phyloP scores from a whole-genome alignment of 352 stramenopile species.

The Pythium sp. region DNA sequence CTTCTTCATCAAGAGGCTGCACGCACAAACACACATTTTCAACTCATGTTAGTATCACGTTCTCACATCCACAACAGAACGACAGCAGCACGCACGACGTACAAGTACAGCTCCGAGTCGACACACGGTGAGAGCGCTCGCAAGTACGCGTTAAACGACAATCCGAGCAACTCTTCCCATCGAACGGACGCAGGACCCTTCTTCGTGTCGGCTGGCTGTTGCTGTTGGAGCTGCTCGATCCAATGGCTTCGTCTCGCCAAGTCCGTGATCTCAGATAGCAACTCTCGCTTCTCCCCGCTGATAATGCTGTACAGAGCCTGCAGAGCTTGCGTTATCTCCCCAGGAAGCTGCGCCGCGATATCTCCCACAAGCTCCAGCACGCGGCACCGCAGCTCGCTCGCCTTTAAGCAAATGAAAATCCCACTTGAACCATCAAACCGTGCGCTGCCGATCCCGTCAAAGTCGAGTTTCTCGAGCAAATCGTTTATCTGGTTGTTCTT shows the following conservation, averaged over 20 bases:
- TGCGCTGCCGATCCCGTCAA: slow-evolving; percentile 47
- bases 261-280: slow-evolving; percentile 13
- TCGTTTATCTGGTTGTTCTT: slow-evolving; percentile 30
- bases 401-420: slow-evolving; percentile 41
- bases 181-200: background rate
- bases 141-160: slow-evolving; percentile 73
- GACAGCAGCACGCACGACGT: slow-evolving; percentile 25
- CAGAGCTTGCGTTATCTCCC: slow-evolving; percentile 20
- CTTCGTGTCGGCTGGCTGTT: background rate
- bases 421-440: slow-evolving; percentile 13
- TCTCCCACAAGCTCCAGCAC: slow-evolving; percentile 69
- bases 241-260: background rate
- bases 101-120: slow-evolving; percentile 84
- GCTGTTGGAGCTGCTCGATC: slow-evolving; percentile 1
- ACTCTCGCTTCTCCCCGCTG: slow-evolving; percentile 41
- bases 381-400: slow-evolving; percentile 53
- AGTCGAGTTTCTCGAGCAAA: slow-evolving; percentile 58
- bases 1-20: slow-evolving; percentile 84
- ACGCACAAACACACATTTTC: slow-evolving; percentile 12
- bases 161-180: slow-evolving; percentile 29
- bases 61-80: slow-evolving; percentile 8
- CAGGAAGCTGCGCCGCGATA: slow-evolving; percentile 50
- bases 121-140: slow-evolving; percentile 53
- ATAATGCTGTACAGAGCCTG: slow-evolving; percentile 41
- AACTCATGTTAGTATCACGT: slow-evolving; percentile 11